A percentile compares a stretch with the other conserved stretches of the same genome.
phyloP scores from a whole-genome alignment of 106 monocot species.

The Dendrobium nobile region DNA sequence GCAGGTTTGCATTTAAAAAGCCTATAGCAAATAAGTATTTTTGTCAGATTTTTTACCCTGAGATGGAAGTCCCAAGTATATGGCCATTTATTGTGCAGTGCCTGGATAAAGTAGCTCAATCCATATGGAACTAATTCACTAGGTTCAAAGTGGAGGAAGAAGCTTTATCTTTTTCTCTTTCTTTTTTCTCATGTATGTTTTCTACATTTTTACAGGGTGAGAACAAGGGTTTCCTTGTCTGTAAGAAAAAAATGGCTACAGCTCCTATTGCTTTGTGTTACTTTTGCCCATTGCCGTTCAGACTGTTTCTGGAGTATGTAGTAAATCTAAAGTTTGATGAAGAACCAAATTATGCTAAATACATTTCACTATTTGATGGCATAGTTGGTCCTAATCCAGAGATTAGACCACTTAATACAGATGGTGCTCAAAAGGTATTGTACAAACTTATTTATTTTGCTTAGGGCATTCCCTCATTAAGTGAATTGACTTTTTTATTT shows the following conservation, averaged over 20 bases:
- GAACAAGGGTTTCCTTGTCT: conserved; percentile 90
- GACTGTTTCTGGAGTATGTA: conserved; percentile 72
- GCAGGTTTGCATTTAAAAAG: conserved; percentile 41
- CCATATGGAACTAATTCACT: not conserved
- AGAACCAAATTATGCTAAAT: conserved; percentile 88
- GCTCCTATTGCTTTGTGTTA: conserved; percentile 66
- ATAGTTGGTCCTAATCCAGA: conserved; percentile 74
- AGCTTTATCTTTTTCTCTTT: not conserved
- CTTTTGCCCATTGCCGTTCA: conserved; percentile 75
- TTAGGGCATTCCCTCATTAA: not conserved
- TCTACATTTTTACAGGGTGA: conserved; percentile 58
- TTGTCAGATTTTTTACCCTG: not conserved
- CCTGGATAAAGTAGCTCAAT: not conserved
- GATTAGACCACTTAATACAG: conserved; percentile 76
- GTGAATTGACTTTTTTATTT: not conserved
- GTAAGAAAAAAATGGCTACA: conserved; percentile 96
- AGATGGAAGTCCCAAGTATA: not conserved
- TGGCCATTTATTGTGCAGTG: not conserved
- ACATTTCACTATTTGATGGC: conserved; percentile 79
- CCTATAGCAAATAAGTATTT: not conserved
- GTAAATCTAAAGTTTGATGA: conserved; percentile 91
- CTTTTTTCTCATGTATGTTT: not conserved
- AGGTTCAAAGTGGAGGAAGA: not conserved
- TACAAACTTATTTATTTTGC: not conserved
- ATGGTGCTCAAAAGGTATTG: conserved; percentile 86